phyloP scores from a whole-genome alignment of 1,284 basidiomycete species.

The Takashimella tepidaria region DNA sequence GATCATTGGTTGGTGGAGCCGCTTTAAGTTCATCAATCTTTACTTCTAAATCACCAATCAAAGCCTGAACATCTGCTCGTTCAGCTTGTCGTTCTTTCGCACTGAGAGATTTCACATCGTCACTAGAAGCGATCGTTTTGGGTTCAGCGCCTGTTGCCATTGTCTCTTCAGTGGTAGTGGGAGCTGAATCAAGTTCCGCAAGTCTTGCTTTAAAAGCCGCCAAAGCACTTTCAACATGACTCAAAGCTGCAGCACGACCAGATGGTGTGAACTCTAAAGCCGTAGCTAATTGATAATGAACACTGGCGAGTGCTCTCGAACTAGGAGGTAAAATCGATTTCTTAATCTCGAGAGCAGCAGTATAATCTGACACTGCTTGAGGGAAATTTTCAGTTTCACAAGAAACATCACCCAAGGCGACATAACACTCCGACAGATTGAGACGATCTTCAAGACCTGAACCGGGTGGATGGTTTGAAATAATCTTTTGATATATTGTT shows the following conservation, averaged over 20 bases:
- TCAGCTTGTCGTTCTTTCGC: conserved; percentile 66
- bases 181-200: conserved; percentile 57
- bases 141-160: background rate
- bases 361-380: conserved; percentile 79
- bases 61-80: conserved; percentile 66
- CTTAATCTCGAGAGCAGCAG: conserved; percentile 66
- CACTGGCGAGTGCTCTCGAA: conserved; percentile 80
- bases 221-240: conserved; percentile 69
- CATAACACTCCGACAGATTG: conserved; percentile 76
- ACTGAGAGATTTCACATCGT: conserved; percentile 51
- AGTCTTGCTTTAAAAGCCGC: conserved; percentile 67
- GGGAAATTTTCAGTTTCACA: conserved; percentile 91
- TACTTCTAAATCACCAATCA: conserved; percentile 70
- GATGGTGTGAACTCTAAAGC: conserved; percentile 73
- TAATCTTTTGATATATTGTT: conserved; percentile 67
- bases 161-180: conserved; percentile 14
- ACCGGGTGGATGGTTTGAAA: conserved; percentile 15
- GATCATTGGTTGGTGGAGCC: conserved; percentile 57
- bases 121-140: conserved; percentile 26
- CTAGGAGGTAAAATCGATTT: conserved; percentile 63
- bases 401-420: conserved; percentile 78
- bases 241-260: conserved; percentile 68
- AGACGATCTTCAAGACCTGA: conserved; percentile 50
- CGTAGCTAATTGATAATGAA: conserved; percentile 83
- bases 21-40: conserved; percentile 87